Conservation (phyloP, 208 protist genomes). For the Dictyostelium gargantuum region DNA sequence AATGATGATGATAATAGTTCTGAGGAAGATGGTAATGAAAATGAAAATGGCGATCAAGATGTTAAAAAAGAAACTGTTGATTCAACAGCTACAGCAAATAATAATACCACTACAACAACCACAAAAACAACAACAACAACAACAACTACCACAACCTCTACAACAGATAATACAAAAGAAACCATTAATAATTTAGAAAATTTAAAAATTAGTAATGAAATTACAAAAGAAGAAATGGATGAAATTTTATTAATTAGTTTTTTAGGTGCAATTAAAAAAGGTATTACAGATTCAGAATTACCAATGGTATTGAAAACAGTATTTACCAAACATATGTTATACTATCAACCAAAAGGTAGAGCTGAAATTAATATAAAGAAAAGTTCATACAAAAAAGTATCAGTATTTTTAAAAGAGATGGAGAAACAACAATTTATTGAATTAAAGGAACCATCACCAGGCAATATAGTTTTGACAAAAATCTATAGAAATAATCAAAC, state of each 20-base stretch:
- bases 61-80: background rate
- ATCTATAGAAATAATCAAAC: slow-evolving; percentile 10
- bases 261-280: slow-evolving; percentile 50
- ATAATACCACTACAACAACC: background rate
- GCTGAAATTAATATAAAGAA: slow-evolving; percentile 10
- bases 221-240: slow-evolving; percentile 46
- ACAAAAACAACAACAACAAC: background rate
- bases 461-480: slow-evolving; percentile 22
- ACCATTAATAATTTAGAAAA: background rate
- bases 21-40: background rate
- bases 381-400: slow-evolving; percentile 47
- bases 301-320: slow-evolving; percentile 43
- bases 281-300: slow-evolving; percentile 37
- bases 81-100: background rate
- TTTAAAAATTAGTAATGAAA: background rate
- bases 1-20: background rate
- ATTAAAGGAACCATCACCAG: background rate
- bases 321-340: slow-evolving; percentile 47
- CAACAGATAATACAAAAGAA: background rate
- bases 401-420: slow-evolving; percentile 14
- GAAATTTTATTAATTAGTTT: slow-evolving; percentile 29
- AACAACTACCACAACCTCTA: background rate
- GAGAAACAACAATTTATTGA: background rate
- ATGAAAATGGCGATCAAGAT: background rate
- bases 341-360: slow-evolving; percentile 16